Base-by-base conservation (phyloP, 495 filamentous ascomycete species). In the Penicillium tannophilum region DNA sequence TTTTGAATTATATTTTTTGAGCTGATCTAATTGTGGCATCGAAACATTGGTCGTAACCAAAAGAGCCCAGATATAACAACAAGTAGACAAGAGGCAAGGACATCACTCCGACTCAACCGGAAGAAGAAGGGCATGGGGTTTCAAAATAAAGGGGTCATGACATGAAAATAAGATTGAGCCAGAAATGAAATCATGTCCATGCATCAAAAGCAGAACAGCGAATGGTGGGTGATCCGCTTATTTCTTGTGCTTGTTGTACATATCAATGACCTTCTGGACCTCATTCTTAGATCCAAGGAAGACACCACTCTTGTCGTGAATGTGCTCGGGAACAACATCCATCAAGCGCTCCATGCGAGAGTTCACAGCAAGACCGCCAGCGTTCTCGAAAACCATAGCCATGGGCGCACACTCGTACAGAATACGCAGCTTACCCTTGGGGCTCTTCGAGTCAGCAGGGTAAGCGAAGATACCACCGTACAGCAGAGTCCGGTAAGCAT, bases 351-450 rank as follows among this genome's bases (percentile, higher is more conserved):
- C 76, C 90, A 95, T 94, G 41, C 86, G 84, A 75, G 89, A 90
- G 74, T 97, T 88, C 19, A 98, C 80, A 3, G 94, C 94, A 74
- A 94, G 85, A 47, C 94, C 94, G 62, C 94, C 94, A 62, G 94
- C 94, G 76, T 98, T 97, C 81, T 98, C 94, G 77, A 98, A 97
- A 20, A 98, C 82, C 92, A 98, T 91, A 6, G 95, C 95, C 94
- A 98, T 98, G 17, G 94, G 94, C 3, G 95, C 94, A 73, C 94
- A 98, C 80, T 98, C 94, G 77, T 98, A 98, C 68, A 98, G 73
- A 64, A 98, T 98, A 60, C 94, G 83, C 65, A 98, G 83, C 83
- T 98, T 98, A 44, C 94, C 94, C 85, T 98, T 98, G 54, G 91
- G 89, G 67, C 89, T 95, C 86, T 98, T 98, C 79, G 93, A 94